Evolutionary conservation across 106 monocot genomes (phyloP).

Genomic region (Platanthera zijinensis): DNA sequence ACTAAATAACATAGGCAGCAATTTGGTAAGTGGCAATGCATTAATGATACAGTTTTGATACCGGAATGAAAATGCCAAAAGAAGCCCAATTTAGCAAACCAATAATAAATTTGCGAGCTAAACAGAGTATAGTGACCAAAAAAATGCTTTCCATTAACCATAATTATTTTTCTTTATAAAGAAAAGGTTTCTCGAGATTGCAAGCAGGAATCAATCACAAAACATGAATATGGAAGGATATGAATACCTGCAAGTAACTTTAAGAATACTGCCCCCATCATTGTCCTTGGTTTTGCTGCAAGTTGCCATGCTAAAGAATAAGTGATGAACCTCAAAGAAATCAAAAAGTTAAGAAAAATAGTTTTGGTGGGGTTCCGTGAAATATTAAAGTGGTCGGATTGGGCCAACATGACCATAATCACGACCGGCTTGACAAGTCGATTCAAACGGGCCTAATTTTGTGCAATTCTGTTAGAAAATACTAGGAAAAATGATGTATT

Average conservation of each 20-base stretch:
- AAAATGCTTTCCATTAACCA: neutral
- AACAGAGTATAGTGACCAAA: neutral
- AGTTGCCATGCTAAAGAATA: neutral
- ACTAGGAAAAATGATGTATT: too few species aligned
- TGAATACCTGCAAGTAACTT: slow-evolving; percentile 21
- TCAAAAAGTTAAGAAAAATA: neutral
- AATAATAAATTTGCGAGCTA: neutral
- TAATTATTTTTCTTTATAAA: neutral
- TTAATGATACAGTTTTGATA: neutral
- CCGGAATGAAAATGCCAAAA: neutral
- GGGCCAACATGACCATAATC: too few species aligned
- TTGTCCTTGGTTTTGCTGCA: slow-evolving; percentile 24
- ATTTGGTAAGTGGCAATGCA: neutral
- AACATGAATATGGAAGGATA: neutral
- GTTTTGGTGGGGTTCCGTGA: too few species aligned
- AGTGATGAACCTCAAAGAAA: neutral
- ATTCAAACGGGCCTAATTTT: too few species aligned
- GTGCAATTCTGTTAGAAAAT: too few species aligned
- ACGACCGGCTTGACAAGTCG: too few species aligned
- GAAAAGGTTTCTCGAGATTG: neutral
- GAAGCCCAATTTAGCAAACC: neutral
- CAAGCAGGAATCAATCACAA: slow-evolving; percentile 3
- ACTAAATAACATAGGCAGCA: too few species aligned
- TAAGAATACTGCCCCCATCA: slow-evolving; percentile 28
- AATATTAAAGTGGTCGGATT: too few species aligned